A percentile compares a stretch with the other conserved stretches of the same genome.
These are phyloP conservation scores for Wickerhamiella siamensis DNA, from an alignment of 805 yeast genomes.

Conservation along the genomic window DNA sequence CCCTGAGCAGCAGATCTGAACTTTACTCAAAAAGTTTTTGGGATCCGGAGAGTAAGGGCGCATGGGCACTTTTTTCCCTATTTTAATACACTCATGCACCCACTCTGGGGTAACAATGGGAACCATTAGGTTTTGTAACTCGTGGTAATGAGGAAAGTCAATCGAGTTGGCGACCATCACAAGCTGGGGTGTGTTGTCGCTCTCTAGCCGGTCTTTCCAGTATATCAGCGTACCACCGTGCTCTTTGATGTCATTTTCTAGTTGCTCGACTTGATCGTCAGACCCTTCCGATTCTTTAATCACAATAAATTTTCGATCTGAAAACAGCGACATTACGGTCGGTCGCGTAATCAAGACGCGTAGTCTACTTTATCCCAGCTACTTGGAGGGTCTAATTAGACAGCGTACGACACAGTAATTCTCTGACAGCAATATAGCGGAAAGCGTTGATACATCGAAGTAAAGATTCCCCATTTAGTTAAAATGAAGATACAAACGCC, in stretches of 20 bases:
- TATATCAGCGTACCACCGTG: slow-evolving; percentile 16
- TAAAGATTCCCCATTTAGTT: too few relatives aligned
- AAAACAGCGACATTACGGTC: slow-evolving; percentile 3
- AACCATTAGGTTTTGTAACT: slow-evolving; percentile 38
- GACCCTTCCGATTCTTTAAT: slow-evolving; percentile 6
- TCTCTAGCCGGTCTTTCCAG: slow-evolving; percentile 18
- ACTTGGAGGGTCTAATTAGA: too few relatives aligned
- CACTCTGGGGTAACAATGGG: slow-evolving; percentile 54
- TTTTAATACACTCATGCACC: slow-evolving; percentile 36
- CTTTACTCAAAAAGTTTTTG: slow-evolving; percentile 44
- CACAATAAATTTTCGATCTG: slow-evolving; percentile 15
- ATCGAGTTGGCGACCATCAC: slow-evolving; percentile 36
- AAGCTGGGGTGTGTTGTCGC: slow-evolving; percentile 23
- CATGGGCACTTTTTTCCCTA: slow-evolving; percentile 33
- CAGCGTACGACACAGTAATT: too few relatives aligned
- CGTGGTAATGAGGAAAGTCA: slow-evolving; percentile 37
- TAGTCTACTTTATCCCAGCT: too few relatives aligned
- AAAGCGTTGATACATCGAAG: too few relatives aligned
- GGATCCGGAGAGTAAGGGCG: slow-evolving; percentile 63
- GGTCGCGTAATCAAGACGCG: slow-evolving; percentile 8
- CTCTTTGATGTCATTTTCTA: slow-evolving; percentile 8
- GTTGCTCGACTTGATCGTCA: slow-evolving; percentile 6
- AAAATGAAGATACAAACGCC: too few relatives aligned
- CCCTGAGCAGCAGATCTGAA: slow-evolving; percentile 46
- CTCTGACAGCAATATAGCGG: too few relatives aligned